Evolutionary conservation across 345 rosid genomes (phyloP).

Genomic region (Tarenaya hassleriana): DNA sequence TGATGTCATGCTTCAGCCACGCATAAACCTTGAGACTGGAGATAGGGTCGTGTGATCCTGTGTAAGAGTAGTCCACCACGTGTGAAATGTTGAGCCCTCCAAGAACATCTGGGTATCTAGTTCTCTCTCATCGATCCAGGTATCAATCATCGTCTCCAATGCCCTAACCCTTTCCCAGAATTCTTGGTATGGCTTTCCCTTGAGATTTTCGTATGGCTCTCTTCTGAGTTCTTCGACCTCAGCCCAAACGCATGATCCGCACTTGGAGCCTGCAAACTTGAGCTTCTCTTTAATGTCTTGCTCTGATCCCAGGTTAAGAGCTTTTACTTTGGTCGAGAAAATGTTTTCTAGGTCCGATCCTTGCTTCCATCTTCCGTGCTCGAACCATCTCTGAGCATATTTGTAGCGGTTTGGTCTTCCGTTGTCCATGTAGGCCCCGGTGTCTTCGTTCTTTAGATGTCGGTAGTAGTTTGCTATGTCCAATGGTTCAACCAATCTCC

Average conservation of each 20-base stretch:
- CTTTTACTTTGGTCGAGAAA: conserved; percentile 8
- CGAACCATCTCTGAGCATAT: conserved; percentile 56
- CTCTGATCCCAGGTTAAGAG: conserved; percentile 1
- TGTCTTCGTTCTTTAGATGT: conserved; percentile 73
- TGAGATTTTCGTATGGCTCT: conserved; percentile 32
- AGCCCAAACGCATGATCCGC: conserved; percentile 69
- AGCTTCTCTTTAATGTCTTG: neutral
- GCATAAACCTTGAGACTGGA: conserved; percentile 3
- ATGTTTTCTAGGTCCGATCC: neutral
- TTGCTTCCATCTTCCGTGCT: conserved; percentile 31
- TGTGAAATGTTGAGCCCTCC: conserved; percentile 42
- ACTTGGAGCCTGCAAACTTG: conserved; percentile 2
- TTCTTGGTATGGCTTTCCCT: conserved; percentile 15
- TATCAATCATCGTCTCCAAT: conserved; percentile 19
- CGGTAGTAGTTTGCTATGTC: conserved; percentile 76
- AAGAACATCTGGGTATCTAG: conserved; percentile 36
- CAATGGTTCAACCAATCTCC: conserved; percentile 58
- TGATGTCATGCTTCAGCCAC: neutral
- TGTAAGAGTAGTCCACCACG: conserved; percentile 42
- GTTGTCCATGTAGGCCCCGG: conserved; percentile 53
- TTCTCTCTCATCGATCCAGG: conserved; percentile 25
- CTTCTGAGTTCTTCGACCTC: conserved; percentile 62
- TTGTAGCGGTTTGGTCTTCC: conserved; percentile 69
- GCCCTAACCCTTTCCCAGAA: conserved; percentile 13
- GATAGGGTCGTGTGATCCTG: conserved; percentile 16